Base-by-base conservation (phyloP, 345 rosid species). In the Alliaria petiolata region DNA sequence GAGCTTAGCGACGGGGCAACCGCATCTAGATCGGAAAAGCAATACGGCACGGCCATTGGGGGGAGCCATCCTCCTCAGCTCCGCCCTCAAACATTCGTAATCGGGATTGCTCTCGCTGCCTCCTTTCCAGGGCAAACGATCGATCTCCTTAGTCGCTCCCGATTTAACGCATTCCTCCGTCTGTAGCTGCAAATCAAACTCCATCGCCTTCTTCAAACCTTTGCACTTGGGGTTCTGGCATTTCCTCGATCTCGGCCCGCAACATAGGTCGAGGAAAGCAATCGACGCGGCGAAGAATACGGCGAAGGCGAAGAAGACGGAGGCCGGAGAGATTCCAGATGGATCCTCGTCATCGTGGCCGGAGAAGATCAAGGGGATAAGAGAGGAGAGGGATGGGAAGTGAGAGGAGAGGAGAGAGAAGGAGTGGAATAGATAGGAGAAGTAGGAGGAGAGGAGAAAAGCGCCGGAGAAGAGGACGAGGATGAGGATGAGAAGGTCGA, bases 101-200 rank as follows among this genome's bases (percentile, higher is more conserved):
- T 91, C 96, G 9, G 98, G 90, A 71, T 93, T 91, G 4, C 67
- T 75, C 75, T 86, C 95, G 40, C 76, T 80, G 13, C 95, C 95
- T 13, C 99, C 99, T 76, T 95, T 95, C 97, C 97, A 95, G 0
- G 97, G 95, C 70, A 95, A 77, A 49, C 80, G 69, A 79, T 89
- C 95, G 38, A 85, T 83, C 76, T 83, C 96, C n/a, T 84, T 79
- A 52, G 72, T 65, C 6, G 56, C 78, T 39, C 79, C 84, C 1
- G 95, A 78, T 78, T 80, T 85, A 31, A 80, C 76, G 53, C 84
- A 80, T 35, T 88, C 96, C 71, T 89, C 99, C 2, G 90, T 86
- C 78, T 91, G 97, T 6, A 95, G 66, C 76, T 85, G 96, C 85
- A 91, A 84, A 86, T 95, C 97, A 63, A 95, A 95, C 87, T 95